Evolutionary conservation across 1,139 yeast species (phyloP).

Genomic region (Saccharomyces pastorianus): DNA sequence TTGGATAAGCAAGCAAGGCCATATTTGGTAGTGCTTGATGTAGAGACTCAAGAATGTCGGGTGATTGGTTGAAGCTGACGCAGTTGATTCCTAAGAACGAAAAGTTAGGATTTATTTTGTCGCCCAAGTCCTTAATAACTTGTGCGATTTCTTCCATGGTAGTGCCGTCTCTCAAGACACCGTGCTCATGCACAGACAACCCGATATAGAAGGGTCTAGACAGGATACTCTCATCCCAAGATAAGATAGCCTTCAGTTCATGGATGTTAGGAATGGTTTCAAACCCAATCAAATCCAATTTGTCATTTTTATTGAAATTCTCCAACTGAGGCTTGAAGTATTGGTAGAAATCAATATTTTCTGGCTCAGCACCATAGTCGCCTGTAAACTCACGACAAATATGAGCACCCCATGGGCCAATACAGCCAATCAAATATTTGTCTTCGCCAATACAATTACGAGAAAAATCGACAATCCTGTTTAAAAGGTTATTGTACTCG

Average conservation of each 20-base stretch:
- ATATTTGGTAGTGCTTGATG: constrained; percentile 18
- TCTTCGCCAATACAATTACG: constrained; percentile 28
- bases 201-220: constrained; percentile 26
- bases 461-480: constrained; percentile 21
- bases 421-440: constrained; percentile 44
- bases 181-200: constrained; percentile 22
- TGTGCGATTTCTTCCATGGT: constrained; percentile 19
- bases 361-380: constrained; percentile 32
- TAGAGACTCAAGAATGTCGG: constrained; percentile 15
- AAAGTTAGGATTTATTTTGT: constrained; percentile 29
- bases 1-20: constrained; percentile 25
- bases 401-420: constrained; percentile 71
- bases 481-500: constrained; percentile 25
- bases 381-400: constrained; percentile 66
- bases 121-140: constrained; percentile 31
- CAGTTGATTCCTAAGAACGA: constrained; percentile 26
- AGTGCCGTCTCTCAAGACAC: constrained; percentile 26
- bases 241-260: constrained; percentile 24
- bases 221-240: constrained; percentile 21
- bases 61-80: constrained; percentile 21
- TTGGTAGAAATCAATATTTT: constrained; percentile 17
- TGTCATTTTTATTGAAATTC: not conserved
- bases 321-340: constrained; percentile 26
- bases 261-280: constrained; percentile 25
- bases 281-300: not conserved